Percentiles rank a stretch among this genome's conserved stretches.
phyloP scores from a whole-genome alignment of 768 basidiomycete species.

The Russula emetica region DNA sequence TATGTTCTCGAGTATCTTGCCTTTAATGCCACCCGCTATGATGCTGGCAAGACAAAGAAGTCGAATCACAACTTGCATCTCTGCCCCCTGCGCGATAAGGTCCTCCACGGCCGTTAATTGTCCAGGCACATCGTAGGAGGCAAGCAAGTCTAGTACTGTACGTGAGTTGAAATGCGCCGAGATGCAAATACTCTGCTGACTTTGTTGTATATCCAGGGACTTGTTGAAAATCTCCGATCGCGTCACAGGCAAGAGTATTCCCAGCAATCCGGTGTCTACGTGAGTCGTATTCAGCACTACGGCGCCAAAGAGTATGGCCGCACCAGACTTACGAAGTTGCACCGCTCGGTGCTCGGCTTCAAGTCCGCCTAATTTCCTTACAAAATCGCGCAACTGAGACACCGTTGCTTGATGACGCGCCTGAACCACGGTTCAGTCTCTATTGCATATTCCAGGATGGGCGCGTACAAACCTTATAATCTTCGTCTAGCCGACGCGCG shows the following conservation, averaged over 20 bases:
- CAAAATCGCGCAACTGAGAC: slow-evolving; percentile 88
- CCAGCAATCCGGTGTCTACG: slow-evolving; percentile 90
- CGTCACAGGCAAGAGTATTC: slow-evolving; percentile 81
- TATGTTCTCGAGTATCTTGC: slow-evolving; percentile 77
- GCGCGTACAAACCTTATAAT: slow-evolving; percentile 67
- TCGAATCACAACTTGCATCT: slow-evolving; percentile 72
- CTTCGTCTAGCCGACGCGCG: slow-evolving; percentile 82
- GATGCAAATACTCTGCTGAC: slow-evolving; percentile 38
- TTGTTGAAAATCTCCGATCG: slow-evolving; percentile 85
- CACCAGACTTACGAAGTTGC: slow-evolving; percentile 68
- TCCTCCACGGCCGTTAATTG: slow-evolving; percentile 90
- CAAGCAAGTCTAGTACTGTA: slow-evolving; percentile 69
- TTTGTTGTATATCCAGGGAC: slow-evolving; percentile 93
- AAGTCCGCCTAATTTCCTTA: slow-evolving; percentile 88
- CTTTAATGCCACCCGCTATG: slow-evolving; percentile 80
- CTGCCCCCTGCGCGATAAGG: slow-evolving; percentile 80
- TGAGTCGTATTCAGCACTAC: slow-evolving; percentile 7
- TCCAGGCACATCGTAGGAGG: slow-evolving; percentile 76
- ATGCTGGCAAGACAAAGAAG: slow-evolving; percentile 84
- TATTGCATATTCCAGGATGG: slow-evolving; percentile 2
- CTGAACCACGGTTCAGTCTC: slow-evolving; percentile 37
- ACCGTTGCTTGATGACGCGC: slow-evolving; percentile 84
- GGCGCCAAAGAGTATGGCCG: neutral
- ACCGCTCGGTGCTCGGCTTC: slow-evolving; percentile 90
- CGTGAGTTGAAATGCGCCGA: slow-evolving; percentile 13